Evolutionary conservation across 768 basidiomycete genomes (phyloP), one percentile per base, ranked within the genome.

Genomic region (Omphalotus guepiniiformis): DNA sequence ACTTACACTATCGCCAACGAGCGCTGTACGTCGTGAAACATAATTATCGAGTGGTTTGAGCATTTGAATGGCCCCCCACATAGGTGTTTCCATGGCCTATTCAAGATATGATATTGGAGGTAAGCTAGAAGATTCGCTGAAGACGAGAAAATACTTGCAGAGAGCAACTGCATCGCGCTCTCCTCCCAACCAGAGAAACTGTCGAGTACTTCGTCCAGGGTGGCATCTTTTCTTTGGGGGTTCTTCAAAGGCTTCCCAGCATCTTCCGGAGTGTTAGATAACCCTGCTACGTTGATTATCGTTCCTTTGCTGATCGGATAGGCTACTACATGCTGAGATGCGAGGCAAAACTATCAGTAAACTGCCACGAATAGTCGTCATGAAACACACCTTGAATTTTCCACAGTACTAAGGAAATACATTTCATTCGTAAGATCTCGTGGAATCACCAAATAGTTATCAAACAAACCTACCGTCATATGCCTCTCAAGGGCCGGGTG

Each of bases 251-350:
- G 37, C 0, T 68, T 66, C 8, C 60, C 63, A 44, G 75, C 68
- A n/a, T 64, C 64, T 18, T 63, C 66, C 37, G 62, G 60, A 6
- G 57, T 52, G 19, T 69, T 56, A 15, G 55, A 56, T 37, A 74
- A 71, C 6, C 69, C 74, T 3, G 69, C 77, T 25, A 80, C 60
- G 52, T 80, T 83, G 50, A 82, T 63, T 22, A 69, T 59, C 42
- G 65, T 64, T 9, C 74, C 78, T 27, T 69, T 63, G 2, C 76
- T 72, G 11, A 82, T 70, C 0, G 76, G 71, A 57, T 82, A 82
- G 0, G 63, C 66, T 2, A 80, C 61, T 15, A 78, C 46, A 57
- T 76, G 72, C 78, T 82, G 22, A 22, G 12, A 25, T 18, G 16
- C 11, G 28, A 36, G 40, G 3, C 26, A 15, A 16, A 6, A 42